A percentile compares a stretch with the other conserved stretches of the same genome.
Evolutionary conservation across 2,329 filamentous ascomycete genomes (phyloP).

Genomic region (Emydomyces testavorans): DNA sequence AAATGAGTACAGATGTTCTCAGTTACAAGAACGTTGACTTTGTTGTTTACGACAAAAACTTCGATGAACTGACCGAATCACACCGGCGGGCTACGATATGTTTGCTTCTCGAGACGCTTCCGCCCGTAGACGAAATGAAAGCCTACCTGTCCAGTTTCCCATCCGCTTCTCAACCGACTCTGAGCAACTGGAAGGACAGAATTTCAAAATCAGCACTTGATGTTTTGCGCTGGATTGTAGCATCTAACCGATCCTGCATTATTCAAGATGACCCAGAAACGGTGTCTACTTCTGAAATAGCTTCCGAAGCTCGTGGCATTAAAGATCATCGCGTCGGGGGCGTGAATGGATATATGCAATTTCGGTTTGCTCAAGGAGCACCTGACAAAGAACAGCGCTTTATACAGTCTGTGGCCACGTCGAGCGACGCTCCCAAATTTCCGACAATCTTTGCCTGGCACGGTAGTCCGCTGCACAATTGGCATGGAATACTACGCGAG

Average conservation of each 20-base stretch:
- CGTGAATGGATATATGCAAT: constrained; percentile 62
- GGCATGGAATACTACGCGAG: constrained; percentile 79
- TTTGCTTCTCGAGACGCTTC: constrained; percentile 32
- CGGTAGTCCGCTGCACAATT: constrained; percentile 63
- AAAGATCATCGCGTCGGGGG: constrained; percentile 47
- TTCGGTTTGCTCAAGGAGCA: constrained; percentile 75
- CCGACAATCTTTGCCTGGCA: constrained; percentile 82
- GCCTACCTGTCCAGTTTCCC: constrained; percentile 34
- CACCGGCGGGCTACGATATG: constrained; percentile 26
- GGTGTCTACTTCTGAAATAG: neutral
- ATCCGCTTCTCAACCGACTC: constrained; percentile 27
- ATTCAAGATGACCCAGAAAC: constrained; percentile 52
- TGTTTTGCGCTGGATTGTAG: constrained; percentile 74
- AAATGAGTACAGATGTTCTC: no score
- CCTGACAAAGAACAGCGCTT: constrained; percentile 78
- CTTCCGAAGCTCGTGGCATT: constrained; percentile 15
- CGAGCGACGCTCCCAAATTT: constrained; percentile 33
- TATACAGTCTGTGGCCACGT: constrained; percentile 45
- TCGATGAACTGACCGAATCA: constrained; percentile 28
- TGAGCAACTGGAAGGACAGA: constrained; percentile 46
- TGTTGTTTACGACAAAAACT: constrained; percentile 29
- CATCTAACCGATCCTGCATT: constrained; percentile 80
- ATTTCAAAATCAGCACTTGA: constrained; percentile 56
- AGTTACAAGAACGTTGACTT: constrained; percentile 17
- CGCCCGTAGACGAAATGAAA: constrained; percentile 32